Conservation (phyloP, 1,284 basidiomycete species). For the Schizopora paradoxa region DNA sequence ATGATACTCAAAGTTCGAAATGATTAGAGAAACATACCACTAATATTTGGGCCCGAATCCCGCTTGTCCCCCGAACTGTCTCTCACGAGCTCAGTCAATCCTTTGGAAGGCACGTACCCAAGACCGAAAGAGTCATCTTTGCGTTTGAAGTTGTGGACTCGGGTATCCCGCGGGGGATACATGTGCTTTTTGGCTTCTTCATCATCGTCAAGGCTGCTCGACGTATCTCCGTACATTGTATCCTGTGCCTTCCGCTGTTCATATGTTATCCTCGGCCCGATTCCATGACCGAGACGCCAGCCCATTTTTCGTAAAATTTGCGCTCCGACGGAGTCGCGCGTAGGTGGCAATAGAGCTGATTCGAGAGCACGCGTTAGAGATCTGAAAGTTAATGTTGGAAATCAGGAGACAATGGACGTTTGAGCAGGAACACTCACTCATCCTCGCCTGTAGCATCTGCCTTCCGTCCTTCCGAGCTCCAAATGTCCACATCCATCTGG, state of each 20-base stretch:
- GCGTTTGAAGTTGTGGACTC: slow-evolving; percentile 52
- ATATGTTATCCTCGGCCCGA: slow-evolving; percentile 86
- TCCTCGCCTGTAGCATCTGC: slow-evolving; percentile 28
- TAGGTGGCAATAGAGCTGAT: slow-evolving; percentile 52
- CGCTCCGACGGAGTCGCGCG: slow-evolving; percentile 71
- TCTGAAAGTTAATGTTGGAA: slow-evolving; percentile 31
- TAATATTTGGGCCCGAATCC: slow-evolving; percentile 48
- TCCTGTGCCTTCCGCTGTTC: slow-evolving; percentile 72
- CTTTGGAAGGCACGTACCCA: slow-evolving; percentile 66
- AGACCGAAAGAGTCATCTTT: slow-evolving; percentile 80
- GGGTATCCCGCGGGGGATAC: slow-evolving; percentile 80
- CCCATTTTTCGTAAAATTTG: slow-evolving; percentile 91
- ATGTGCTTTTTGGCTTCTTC: slow-evolving; percentile 81
- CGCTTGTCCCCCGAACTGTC: slow-evolving; percentile 19
- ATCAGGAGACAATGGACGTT: background rate
- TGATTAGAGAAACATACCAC: slow-evolving; percentile 39
- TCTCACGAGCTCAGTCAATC: slow-evolving; percentile 54
- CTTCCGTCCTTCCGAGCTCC: slow-evolving; percentile 47
- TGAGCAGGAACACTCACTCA: slow-evolving; percentile 38
- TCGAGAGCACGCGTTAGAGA: slow-evolving; percentile 58
- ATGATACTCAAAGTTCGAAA: slow-evolving; percentile 1
- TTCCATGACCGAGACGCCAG: slow-evolving; percentile 88
- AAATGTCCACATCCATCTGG: slow-evolving; percentile 60
- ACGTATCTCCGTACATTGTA: slow-evolving; percentile 39
- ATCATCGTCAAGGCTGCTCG: slow-evolving; percentile 34